Evolutionary conservation across 352 stramenopile species (phyloP).

Genomic region (Blastocystis sp.): DNA sequence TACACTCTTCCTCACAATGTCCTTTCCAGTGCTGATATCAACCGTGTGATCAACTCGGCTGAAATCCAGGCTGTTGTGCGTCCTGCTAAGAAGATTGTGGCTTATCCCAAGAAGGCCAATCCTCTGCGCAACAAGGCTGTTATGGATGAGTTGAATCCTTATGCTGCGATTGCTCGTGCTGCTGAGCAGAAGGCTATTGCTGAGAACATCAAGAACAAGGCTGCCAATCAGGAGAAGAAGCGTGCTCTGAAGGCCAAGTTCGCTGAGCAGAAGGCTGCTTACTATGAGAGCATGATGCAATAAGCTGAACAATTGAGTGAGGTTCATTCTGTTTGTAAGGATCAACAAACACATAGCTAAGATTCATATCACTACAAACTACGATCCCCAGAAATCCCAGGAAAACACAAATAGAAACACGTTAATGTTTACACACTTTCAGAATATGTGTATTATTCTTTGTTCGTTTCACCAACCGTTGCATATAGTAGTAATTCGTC

Average conservation of each 20-base stretch:
- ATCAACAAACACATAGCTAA: not conserved
- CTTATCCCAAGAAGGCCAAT: conserved; percentile 91
- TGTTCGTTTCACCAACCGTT: not conserved
- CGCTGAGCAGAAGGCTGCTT: conserved; percentile 71
- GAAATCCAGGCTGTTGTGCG: conserved; percentile 92
- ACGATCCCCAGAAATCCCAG: not conserved
- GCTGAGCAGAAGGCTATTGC: conserved; percentile 78
- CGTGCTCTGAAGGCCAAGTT: conserved; percentile 75
- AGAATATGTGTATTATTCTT: conserved; percentile 30
- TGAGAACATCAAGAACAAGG: conserved; percentile 83
- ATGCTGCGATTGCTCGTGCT: conserved; percentile 82
- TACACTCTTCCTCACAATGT: conserved; percentile 84
- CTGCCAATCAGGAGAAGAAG: conserved; percentile 73
- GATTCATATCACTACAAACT: not conserved
- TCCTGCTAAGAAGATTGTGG: conserved; percentile 80
- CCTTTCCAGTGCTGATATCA: conserved; percentile 89
- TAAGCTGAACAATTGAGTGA: conserved; percentile 35
- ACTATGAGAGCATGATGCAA: conserved; percentile 70
- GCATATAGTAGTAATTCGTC: conserved; percentile 13
- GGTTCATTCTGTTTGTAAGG: not conserved
- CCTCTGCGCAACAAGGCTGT: conserved; percentile 85
- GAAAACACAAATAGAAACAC: not conserved
- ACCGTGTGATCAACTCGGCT: conserved; percentile 73
- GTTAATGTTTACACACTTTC: conserved; percentile 8
- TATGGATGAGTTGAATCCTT: conserved; percentile 91